phyloP scores from a whole-genome alignment of 495 filamentous ascomycete genomes.

The Annulohypoxylon nitens region DNA sequence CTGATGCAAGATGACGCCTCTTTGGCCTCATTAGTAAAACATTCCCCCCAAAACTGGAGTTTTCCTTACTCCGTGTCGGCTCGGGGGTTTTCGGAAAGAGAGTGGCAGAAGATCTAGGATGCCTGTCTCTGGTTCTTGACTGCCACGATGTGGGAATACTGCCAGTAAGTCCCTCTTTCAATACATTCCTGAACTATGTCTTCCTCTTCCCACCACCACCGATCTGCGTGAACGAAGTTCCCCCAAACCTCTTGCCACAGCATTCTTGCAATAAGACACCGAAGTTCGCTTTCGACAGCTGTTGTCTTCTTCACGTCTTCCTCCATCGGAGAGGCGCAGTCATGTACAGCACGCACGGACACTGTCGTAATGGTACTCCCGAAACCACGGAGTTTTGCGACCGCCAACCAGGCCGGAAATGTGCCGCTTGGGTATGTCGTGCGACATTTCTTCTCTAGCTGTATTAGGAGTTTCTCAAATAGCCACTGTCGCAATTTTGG shows the following conservation, averaged over 20 bases:
- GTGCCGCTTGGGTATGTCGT: conserved; percentile 59
- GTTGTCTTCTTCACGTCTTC: conserved; percentile 29
- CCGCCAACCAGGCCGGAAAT: conserved; percentile 60
- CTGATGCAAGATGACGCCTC: conserved; percentile 5
- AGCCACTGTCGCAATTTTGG: conserved; percentile 62
- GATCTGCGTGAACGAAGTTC: conserved; percentile 54
- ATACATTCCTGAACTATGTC: conserved; percentile 62
- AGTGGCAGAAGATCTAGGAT: background rate
- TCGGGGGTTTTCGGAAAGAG: background rate
- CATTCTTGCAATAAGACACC: conserved; percentile 55
- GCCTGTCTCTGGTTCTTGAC: conserved; percentile 50
- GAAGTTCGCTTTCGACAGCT: conserved; percentile 51
- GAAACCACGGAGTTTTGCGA: conserved; percentile 53
- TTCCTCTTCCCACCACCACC: conserved; percentile 67
- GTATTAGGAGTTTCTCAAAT: conserved; percentile 60
- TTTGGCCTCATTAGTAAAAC: background rate
- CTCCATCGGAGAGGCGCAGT: conserved; percentile 22
- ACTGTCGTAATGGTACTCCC: conserved; percentile 54
- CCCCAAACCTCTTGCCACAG: conserved; percentile 65
- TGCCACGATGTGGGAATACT: conserved; percentile 61
- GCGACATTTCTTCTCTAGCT: conserved; percentile 60
- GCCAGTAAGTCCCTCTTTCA: conserved; percentile 60
- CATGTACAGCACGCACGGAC: conserved; percentile 53
- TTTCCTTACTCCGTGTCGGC: conserved; percentile 1
- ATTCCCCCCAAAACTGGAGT: background rate